Evolutionary conservation across 768 basidiomycete genomes (phyloP), one percentile per base, ranked within the genome.

Genomic region (Tylopilus cervinicoccineus): DNA sequence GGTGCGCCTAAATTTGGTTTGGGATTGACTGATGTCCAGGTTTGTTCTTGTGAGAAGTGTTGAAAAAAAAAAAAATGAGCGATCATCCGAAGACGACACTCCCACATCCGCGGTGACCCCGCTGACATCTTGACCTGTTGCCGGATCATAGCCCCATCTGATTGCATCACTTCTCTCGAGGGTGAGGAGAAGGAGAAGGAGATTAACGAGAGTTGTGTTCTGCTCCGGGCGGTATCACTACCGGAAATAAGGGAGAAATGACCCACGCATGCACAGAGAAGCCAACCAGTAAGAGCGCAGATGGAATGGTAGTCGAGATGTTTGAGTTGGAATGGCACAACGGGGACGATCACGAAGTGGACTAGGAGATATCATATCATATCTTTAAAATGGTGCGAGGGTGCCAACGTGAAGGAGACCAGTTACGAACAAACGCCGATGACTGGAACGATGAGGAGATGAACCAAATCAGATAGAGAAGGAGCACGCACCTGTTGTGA

Each of bases 291-390:
- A 26, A 74, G 71, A 2, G 72, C 68, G 28, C 80, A 81, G 20
- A 80, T 72, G 11, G 65, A 46, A 8, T 60, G 57, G 48, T 77
- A 78, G 0, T 71, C 63, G 39, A 83, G 70, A 6, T 48, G 60
- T 55, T 81, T 74, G 20, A 84, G 73, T 28, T 79, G 81, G 56
- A 83, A 84, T 2, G 83, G 81, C 48, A 83, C 71, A 26, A 83
- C 80, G 9, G 83, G 82, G 27, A 83, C 76, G 48, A 83, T 77
- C 23, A 80, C 70, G 5, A 80, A 78, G 55, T 83, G 84, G 10
- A 80, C 76, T n/a, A 83, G 62, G 1, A 81, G 56, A 59, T 84
- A 83, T 2, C 75, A 76, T 4, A 68, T 68, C 37, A 72, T 67
- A 10, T 71, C 70, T 72, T 19, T 10, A 20, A 19, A 19, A 20